These are phyloP conservation scores for Cladophialophora bantiana DNA, from an alignment of 2,329 filamentous ascomycete genomes.

Conservation along the genomic window DNA sequence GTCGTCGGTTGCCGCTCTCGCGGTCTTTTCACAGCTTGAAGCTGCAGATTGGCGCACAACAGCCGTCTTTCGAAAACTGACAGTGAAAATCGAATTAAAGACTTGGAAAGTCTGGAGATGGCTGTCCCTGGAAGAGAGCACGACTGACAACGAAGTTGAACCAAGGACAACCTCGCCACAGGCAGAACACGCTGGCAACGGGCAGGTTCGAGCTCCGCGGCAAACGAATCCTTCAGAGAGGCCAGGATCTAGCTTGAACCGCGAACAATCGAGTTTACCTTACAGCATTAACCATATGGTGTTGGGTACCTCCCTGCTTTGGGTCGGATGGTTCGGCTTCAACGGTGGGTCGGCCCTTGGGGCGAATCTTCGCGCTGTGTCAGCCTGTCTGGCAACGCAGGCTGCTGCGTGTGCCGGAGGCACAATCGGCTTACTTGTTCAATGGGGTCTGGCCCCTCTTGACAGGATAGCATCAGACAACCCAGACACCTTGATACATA, in stretches of 20 bases:
- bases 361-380: slow-evolving; percentile 88
- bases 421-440: slow-evolving; percentile 18
- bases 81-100: slow-evolving; percentile 1
- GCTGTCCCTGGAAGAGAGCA: not conserved
- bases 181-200: not conserved
- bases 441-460: not conserved
- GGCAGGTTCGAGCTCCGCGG: not conserved
- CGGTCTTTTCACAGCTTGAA: slow-evolving; percentile 9
- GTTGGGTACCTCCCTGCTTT: slow-evolving; percentile 91
- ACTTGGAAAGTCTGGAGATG: slow-evolving; percentile 21
- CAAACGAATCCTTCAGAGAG: not conserved
- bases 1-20: slow-evolving; percentile 15
- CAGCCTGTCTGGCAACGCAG: slow-evolving; percentile 70
- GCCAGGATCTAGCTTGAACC: not conserved
- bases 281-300: slow-evolving; percentile 46
- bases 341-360: slow-evolving; percentile 96
- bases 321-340: slow-evolving; percentile 99
- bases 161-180: not conserved
- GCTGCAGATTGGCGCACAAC: not conserved
- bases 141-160: not conserved
- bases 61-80: not conserved
- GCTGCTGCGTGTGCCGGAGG: slow-evolving; percentile 15
- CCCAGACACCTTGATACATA: slow-evolving; percentile 5
- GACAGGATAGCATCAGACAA: not conserved
- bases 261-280: slow-evolving; percentile 4